Base-by-base conservation (phyloP, 2,329 filamentous ascomycete genomes). In the Bipolaris bicolor region DNA sequence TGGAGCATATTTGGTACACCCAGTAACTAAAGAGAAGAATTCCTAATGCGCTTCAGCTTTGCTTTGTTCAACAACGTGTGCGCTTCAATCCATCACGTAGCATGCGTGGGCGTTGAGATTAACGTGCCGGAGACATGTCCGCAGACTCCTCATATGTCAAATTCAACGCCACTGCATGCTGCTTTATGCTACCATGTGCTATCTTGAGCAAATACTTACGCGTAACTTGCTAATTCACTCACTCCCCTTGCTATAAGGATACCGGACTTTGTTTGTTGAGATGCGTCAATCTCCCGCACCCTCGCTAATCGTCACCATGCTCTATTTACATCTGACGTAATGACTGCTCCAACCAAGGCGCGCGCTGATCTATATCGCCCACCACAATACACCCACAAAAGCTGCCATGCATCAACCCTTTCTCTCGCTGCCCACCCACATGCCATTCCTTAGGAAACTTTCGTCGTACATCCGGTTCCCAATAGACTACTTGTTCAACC, bases 151-250 rank as follows among this genome's bases (percentile, higher is more conserved):
- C 47, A 18, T 7, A 46, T 39, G 41, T n/a, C 41, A 55, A 34
- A 33, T 7, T 34, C 37, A 51, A 34, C 29, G 18, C 39, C 11
- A 15, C 26, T 15, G 39, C 26, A 22, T 33, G 37, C 45, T 43
- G 37, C 45, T n/a, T 9, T 36, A 24, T 18, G 18, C 16, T 18
- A 9, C 24, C 26, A 41, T 43, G 10, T 15, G 26, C 45, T 43
- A 51, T 6, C 11, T 15, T 37, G 18, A 15, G 9, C 33, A 49
- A 29, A 18, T 4, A 3, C 20, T 47, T 22, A 26, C 16, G 46
- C 13, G 13, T 31, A 45, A 54, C 57, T 52, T 61, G 55, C 55
- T 55, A 57, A 44, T 36, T 51, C 61, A 57, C 56, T 50, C 52
- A 31, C 18, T 52, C n/a, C 36, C 7, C 44, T 20, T 24, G 36